Evolutionary conservation across 495 filamentous ascomycete genomes (phyloP), one percentile per base, ranked within the genome.

Genomic region (Penicillium fimorum): DNA sequence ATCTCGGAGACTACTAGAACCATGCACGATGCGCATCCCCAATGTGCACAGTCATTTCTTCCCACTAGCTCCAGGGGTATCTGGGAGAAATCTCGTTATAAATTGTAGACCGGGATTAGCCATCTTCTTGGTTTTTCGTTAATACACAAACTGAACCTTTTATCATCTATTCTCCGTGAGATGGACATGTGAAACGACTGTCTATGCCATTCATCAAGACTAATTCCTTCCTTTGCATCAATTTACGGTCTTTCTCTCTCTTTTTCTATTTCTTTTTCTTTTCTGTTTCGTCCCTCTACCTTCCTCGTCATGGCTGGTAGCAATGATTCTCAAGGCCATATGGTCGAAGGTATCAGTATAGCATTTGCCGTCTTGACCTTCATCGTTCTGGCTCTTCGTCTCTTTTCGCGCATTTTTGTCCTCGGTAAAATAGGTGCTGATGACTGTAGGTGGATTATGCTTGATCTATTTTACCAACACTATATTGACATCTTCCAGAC

Each of bases 361-460:
- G 65, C 62, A n/a, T 76, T 76, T 59, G 66, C 71, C 13, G 44
- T 61, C 8, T 42, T 74, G 48, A 72, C 68, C 5, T 65, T 73
- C 18, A 11, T 72, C n/a, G 70, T 76, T 12, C 40, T 76, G n/a
- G 47, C 30, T 46, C 58, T 76, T 43, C 57, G 73, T 32, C 59
- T 76, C 33, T 76, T 76, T 55, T 59, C 73, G 1, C 69, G 73
- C 7, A 47, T 72, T 22, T 70, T 62, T 53, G 71, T 76, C 1
- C 37, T 74, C 46, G 60, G 65, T 13, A 59, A 64, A 38, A 69
- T 74, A 66, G 67, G 70, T 2, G 2, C 66, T 1, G 73, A 76
- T 57, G 73, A 76, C 46, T 75, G 72, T 73, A 57, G 53, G 70
- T 71, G 5, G 27, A 29, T 17, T 27, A 2, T 50, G 0, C 11